Conservation (phyloP, 1,284 basidiomycete genomes). For the Ustilago hordei region DNA sequence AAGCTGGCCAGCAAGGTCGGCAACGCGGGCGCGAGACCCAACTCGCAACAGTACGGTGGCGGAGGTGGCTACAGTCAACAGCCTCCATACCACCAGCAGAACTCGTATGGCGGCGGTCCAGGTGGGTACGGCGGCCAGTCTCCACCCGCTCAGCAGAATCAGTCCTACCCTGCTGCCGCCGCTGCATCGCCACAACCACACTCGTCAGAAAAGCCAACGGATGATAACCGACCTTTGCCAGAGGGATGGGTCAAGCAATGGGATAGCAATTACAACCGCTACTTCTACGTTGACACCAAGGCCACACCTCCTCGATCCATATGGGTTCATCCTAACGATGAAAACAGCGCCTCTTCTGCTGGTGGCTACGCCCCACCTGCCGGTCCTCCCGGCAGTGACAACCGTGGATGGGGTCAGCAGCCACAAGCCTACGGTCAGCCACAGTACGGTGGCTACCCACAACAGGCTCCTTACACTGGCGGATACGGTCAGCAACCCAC, state of each 20-base stretch:
- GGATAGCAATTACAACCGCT: constrained; percentile 63
- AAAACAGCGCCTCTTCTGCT: constrained; percentile 16
- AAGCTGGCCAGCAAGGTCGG: constrained; percentile 59
- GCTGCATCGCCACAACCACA: constrained; percentile 14
- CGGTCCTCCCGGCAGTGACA: constrained; percentile 49
- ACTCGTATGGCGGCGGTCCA: constrained; percentile 24
- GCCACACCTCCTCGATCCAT: constrained; percentile 63
- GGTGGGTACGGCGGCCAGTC: constrained; percentile 6
- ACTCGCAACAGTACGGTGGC: constrained; percentile 42
- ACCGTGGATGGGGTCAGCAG: constrained; percentile 41
- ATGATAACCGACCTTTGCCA: constrained; percentile 58
- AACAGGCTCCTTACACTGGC: constrained; percentile 31
- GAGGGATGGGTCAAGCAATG: constrained; percentile 67
- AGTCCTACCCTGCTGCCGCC: not conserved
- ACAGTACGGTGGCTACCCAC: constrained; percentile 36
- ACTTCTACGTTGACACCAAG: constrained; percentile 67
- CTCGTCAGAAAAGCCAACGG: constrained; percentile 34
- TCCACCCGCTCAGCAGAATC: constrained; percentile 18
- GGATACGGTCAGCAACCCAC: constrained; percentile 46
- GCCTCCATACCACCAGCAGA: constrained; percentile 31
- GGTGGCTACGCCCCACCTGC: constrained; percentile 51
- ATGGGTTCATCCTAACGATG: constrained; percentile 65
- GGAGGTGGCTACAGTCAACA: constrained; percentile 37
- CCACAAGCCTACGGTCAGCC: constrained; percentile 28
- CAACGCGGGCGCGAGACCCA: constrained; percentile 30